These are phyloP conservation scores for Cercospora janseana DNA, from an alignment of 2,329 filamentous ascomycete genomes.

Conservation along the genomic window DNA sequence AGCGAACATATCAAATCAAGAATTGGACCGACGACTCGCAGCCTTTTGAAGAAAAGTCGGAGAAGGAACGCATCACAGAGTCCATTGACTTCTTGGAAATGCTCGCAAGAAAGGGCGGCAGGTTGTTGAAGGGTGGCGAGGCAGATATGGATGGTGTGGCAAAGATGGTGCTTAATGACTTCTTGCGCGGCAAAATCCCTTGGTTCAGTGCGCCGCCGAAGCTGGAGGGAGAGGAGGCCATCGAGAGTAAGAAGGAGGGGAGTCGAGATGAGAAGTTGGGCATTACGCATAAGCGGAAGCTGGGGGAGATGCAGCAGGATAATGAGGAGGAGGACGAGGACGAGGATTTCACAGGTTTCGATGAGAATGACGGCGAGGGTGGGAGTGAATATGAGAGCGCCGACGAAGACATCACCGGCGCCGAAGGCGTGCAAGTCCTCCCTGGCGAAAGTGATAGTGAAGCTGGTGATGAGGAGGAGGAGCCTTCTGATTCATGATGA, in stretches of 20 bases:
- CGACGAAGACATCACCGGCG: too few relatives aligned
- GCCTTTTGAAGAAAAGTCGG: constrained; percentile 29
- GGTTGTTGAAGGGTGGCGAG: constrained; percentile 87
- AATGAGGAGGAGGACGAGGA: constrained; percentile 32
- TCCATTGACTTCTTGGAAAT: constrained; percentile 81
- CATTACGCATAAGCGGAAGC: constrained; percentile 78
- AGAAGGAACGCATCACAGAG: constrained; percentile 48
- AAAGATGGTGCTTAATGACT: constrained; percentile 96
- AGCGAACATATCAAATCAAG: constrained; percentile 86
- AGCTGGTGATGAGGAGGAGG: constrained; percentile 8
- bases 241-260: constrained; percentile 49
- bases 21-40: constrained; percentile 53
- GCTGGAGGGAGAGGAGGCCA: constrained; percentile 47
- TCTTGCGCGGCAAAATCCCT: constrained; percentile 88
- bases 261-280: constrained; percentile 76
- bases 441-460: constrained; percentile 13
- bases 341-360: constrained; percentile 34
- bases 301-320: constrained; percentile 50
- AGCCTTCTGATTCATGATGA: constrained; percentile 1
- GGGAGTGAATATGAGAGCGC: constrained; percentile 13
- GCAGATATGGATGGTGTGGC: constrained; percentile 92
- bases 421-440: constrained; percentile 18
- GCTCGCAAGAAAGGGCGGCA: constrained; percentile 80
- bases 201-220: constrained; percentile 85
- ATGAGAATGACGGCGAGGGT: constrained; percentile 37